Base-by-base conservation (phyloP, 2,329 filamentous ascomycete genomes). In the Hypoxylon sp. region DNA sequence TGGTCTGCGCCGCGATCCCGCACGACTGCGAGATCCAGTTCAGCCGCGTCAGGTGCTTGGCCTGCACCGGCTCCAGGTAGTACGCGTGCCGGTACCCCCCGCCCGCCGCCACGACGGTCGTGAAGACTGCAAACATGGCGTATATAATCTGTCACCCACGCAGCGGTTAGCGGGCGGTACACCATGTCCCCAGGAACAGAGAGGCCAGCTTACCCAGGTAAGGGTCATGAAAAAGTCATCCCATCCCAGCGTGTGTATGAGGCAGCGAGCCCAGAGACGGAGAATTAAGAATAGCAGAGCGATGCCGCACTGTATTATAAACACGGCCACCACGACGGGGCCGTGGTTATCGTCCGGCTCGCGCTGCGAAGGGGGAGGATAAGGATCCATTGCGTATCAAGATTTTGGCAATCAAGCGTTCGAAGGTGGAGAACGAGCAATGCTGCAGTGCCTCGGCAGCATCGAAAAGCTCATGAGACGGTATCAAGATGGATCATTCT, bases 161-260 rank as follows among this genome's bases (percentile, higher is more conserved):
- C 5, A n/a, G 23, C 11, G 5, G 42, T 46, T 35, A 46, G 18
- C 33, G 4, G 9, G 42, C 11, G 2, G 4, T 3, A 23, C 4
- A 21, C 17, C 4, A 17, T 20, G 1, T 24, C 11, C 13, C 24
- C 2, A 8, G 18, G 17, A 40, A 5, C 6, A 15, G 4, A 10
- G 9, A 26, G 27, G n/a, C n/a, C n/a, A 21, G 23, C 55, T 50
- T 33, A 59, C 55, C 49, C 49, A 55, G 8, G 55, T 55, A 20
- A 55, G 27, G 2, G 17, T 13, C 55, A 59, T 59, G 18, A 59
- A 59, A 3, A 50, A 1, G 11, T 59, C 55, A 33, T 59, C 55
- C 37, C 27, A 46, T 2, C 55, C 45, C 2, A 17, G 20, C 9
- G 24, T 50, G 5, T 37, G 10, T 15, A 49, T 41, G 24, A 23